Percentiles rank a stretch among this genome's conserved stretches.
phyloP scores from a whole-genome alignment of 257 asterid genomes.

The Scutellaria minor region DNA sequence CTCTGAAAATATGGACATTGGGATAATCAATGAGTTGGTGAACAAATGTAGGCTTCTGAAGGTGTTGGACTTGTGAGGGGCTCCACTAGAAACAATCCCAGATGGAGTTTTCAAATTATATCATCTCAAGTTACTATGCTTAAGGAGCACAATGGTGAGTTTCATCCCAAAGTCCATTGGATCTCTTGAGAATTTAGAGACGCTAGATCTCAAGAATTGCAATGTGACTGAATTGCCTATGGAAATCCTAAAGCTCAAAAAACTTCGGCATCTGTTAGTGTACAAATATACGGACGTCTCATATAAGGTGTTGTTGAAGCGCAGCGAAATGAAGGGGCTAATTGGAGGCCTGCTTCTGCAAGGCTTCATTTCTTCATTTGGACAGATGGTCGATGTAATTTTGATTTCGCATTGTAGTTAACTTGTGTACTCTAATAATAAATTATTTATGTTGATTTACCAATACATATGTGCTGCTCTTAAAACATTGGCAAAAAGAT shows the following conservation, averaged over 20 bases:
- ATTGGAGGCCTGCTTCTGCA: slow-evolving; percentile 17
- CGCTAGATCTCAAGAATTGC: no score
- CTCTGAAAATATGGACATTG: background rate
- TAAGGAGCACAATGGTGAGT: slow-evolving; percentile 2
- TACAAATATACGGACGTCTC: background rate
- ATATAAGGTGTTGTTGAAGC: slow-evolving; percentile 24
- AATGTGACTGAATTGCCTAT: no score
- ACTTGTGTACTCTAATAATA: no score
- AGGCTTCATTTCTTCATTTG: no score
- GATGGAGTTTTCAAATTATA: slow-evolving; percentile 32
- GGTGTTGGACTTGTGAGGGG: slow-evolving; percentile 30
- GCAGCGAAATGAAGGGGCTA: background rate
- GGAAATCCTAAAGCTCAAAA: no score
- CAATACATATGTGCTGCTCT: no score
- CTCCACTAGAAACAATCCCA: slow-evolving; percentile 27
- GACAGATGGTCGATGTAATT: no score
- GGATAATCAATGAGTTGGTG: background rate
- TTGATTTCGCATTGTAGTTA: no score
- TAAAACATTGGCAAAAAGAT: no score
- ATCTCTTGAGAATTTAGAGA: background rate
- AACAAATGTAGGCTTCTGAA: slow-evolving; percentile 9
- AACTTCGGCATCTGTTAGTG: no score
- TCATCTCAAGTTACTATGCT: slow-evolving; percentile 32
- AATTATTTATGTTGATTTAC: no score
- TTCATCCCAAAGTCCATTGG: background rate